phyloP scores from a whole-genome alignment of 139 green algal genomes.

The Micromonas commoda region DNA sequence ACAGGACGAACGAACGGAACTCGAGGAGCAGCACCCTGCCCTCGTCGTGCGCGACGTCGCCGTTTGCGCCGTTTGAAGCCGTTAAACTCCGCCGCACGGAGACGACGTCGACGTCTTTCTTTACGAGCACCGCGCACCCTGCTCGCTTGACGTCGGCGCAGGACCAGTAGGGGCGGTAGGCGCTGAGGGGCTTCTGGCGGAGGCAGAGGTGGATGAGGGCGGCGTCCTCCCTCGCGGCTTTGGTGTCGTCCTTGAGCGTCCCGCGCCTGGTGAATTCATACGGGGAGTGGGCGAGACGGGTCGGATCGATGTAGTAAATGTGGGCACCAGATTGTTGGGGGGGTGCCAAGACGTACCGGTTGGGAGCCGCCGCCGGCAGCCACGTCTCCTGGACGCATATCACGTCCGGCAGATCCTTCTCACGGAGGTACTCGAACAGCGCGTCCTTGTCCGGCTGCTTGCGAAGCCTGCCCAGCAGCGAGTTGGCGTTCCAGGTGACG shows the following conservation, averaged over 20 bases:
- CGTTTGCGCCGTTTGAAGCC: background rate
- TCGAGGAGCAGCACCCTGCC: background rate
- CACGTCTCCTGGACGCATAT: conserved; percentile 16
- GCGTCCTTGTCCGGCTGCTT: background rate
- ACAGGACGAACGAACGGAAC: background rate
- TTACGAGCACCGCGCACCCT: background rate
- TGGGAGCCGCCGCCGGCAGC: conserved; percentile 3
- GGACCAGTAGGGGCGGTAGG: background rate
- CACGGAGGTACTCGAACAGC: background rate
- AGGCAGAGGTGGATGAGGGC: background rate
- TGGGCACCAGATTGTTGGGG: too few relatives aligned
- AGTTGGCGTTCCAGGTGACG: background rate
- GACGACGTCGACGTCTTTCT: background rate
- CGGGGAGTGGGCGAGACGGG: background rate
- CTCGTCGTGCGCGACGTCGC: background rate
- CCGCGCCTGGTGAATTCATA: background rate
- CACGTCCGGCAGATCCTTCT: background rate
- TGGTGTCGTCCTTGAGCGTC: background rate
- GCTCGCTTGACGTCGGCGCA: background rate
- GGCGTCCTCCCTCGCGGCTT: background rate
- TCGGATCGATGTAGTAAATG: background rate
- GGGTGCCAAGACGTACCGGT: background rate
- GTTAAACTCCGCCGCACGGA: background rate
- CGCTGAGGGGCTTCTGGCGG: background rate
- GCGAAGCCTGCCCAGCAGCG: background rate